Base-by-base conservation (phyloP, 768 basidiomycete species). In the Lanmaoa rubissima region DNA sequence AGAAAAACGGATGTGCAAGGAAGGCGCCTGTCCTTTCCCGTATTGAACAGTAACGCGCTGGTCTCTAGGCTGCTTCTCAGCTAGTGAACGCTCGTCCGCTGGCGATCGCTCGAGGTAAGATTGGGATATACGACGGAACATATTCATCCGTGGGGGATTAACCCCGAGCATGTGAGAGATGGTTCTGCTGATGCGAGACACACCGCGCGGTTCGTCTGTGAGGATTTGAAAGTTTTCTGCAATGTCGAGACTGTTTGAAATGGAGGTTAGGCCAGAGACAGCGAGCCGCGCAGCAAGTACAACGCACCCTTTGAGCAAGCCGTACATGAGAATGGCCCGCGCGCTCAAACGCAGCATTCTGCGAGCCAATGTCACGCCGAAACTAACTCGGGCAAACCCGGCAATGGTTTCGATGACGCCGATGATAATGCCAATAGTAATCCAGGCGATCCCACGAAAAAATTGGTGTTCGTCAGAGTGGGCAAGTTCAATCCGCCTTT, bases 241-340 rank as follows among this genome's bases (percentile, higher is more conserved):
- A 0, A 70, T 65, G 60, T 87, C 85, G 24, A 84, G 64, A 9
- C 86, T 86, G 54, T 17, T 54, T 26, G 32, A 36, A 26, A 54
- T 43, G 46, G 6, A 19, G 14, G 45, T 61, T 26, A 54, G 46
- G n/a, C 14, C 0, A 38, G 31, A 14, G 24, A 35, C 13, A 38
- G 14, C 1, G 40, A 51, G 36, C 13, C 13, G 14, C 0, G 32
- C n/a, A 21, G 44, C 9, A 11, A 36, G 19, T 9, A n/a, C 2
- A 26, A 70, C 83, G 54, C 58, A 90, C 90, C 90, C 89, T 74
- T 85, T 85, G 31, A 83, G 71, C 21, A 85, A 60, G 17, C 90
- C 90, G 53, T 86, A 78, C 55, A 82, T 78, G 19, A 92, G 65
- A 60, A 73, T 78, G 0, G 76, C 79, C 45, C 88, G 77, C 3